Evolutionary conservation across 2,329 filamentous ascomycete genomes (phyloP).

Genomic region (Diplodia sapinea): DNA sequence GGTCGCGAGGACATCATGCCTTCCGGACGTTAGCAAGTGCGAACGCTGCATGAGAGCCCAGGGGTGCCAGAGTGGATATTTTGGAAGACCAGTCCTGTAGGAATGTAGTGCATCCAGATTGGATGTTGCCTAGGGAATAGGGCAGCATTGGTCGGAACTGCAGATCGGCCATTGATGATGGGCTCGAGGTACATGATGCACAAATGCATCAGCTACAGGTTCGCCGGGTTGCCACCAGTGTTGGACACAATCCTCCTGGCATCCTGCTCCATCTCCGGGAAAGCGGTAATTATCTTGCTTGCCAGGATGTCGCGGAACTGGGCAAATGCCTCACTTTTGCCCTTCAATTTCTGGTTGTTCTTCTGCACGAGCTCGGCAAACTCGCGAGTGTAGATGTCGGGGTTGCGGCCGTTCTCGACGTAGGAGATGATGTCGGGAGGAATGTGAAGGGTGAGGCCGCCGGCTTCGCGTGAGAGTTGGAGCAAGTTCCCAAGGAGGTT

Average conservation of each 20-base stretch:
- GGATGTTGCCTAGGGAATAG: too few species aligned
- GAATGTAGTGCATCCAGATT: not conserved
- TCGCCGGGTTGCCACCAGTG: constrained; percentile 45
- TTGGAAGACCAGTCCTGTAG: not conserved
- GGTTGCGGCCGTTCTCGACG: constrained; percentile 67
- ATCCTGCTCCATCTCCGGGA: constrained; percentile 62
- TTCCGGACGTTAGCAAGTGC: not conserved
- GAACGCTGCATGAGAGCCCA: not conserved
- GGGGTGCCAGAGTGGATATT: not conserved
- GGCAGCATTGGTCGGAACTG: too few species aligned
- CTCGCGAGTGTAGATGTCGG: constrained; percentile 70
- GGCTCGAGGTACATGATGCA: not conserved
- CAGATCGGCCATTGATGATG: not conserved
- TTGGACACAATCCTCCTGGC: constrained; percentile 58
- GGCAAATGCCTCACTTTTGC: constrained; percentile 64
- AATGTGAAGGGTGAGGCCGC: constrained; percentile 59
- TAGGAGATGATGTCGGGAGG: constrained; percentile 68
- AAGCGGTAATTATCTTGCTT: constrained; percentile 62
- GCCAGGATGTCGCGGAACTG: constrained; percentile 65
- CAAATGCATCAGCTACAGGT: not conserved
- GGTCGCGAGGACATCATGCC: not conserved
- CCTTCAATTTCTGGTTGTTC: constrained; percentile 67
- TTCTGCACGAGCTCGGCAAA: constrained; percentile 69
- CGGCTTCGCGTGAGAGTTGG: constrained; percentile 57
- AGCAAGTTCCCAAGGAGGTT: constrained; percentile 60